These are phyloP conservation scores for Amaranthus palmeri DNA, from an alignment of 148 eudicot species.

Conservation along the genomic window DNA sequence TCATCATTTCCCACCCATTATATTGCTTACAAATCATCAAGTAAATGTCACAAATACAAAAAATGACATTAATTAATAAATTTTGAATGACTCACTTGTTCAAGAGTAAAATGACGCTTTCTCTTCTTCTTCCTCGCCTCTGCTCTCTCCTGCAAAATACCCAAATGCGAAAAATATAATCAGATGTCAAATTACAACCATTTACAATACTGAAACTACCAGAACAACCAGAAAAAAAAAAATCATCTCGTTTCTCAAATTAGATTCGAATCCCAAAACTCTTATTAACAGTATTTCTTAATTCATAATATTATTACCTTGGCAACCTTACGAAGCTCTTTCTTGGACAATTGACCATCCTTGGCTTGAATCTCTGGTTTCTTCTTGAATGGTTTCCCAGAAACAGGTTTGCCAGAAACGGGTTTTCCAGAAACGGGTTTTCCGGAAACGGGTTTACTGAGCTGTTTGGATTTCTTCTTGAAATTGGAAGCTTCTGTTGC, in stretches of 20 bases:
- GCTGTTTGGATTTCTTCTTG: conserved; percentile 37
- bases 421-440: conserved; percentile 16
- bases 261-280: background rate
- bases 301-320: conserved; percentile 17
- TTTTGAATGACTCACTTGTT: conserved; percentile 45
- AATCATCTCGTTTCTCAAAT: background rate
- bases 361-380: background rate
- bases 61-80: background rate
- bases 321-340: conserved; percentile 16
- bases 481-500: conserved; percentile 17
- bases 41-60: background rate
- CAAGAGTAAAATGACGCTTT: conserved; percentile 72
- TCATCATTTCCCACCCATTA: background rate
- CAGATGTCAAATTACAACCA: conserved; percentile 12
- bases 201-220: background rate
- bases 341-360: conserved; percentile 14
- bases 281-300: background rate
- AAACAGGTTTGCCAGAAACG: background rate
- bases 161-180: background rate
- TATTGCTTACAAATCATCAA: background rate
- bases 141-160: conserved; percentile 54
- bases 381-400: too few relatives aligned
- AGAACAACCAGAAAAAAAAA: background rate
- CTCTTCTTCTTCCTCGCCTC: conserved; percentile 91
- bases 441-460: conserved; percentile 1